Percentiles rank a stretch among this genome's conserved stretches.
Conservation (phyloP, 768 basidiomycete genomes). For the Panus rudis region DNA sequence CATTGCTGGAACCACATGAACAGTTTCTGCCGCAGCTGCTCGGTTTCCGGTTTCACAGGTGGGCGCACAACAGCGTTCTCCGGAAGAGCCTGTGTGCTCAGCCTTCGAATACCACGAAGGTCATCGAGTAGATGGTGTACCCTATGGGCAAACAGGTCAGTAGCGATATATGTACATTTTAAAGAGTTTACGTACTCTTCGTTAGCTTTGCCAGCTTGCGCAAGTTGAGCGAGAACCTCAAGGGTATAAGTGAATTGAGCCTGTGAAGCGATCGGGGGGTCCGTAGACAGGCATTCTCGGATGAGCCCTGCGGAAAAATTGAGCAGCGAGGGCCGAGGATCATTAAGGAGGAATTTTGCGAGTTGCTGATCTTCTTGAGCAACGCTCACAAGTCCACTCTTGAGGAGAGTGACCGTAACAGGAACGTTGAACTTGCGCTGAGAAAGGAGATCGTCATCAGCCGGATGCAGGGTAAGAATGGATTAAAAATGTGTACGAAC, state of each 20-base stretch:
- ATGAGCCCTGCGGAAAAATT: conserved; percentile 80
- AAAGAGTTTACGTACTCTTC: conserved; percentile 61
- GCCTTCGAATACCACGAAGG: conserved; percentile 59
- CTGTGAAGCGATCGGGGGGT: conserved; percentile 75
- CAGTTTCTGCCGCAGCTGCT: conserved; percentile 68
- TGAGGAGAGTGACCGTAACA: conserved; percentile 84
- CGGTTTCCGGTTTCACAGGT: conserved; percentile 61
- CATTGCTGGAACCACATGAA: conserved; percentile 88
- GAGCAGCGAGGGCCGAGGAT: conserved; percentile 70
- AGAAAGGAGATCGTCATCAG: conserved; percentile 11
- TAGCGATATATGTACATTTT: neutral
- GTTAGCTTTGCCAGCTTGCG: conserved; percentile 69
- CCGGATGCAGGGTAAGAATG: conserved; percentile 7
- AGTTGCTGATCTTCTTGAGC: conserved; percentile 84
- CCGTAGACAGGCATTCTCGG: conserved; percentile 76
- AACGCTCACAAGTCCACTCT: conserved; percentile 73
- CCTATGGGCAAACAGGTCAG: conserved; percentile 33
- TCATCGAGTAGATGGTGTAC: conserved; percentile 74
- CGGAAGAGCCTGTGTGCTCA: conserved; percentile 9
- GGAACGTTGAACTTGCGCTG: conserved; percentile 96
- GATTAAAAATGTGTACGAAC: conserved; percentile 31
- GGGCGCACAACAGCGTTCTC: conserved; percentile 35
- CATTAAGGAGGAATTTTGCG: conserved; percentile 74
- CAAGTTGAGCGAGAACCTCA: conserved; percentile 72
- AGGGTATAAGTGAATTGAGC: conserved; percentile 74